phyloP scores from a whole-genome alignment of 2,329 filamentous ascomycete genomes.

The Colletotrichum lini region DNA sequence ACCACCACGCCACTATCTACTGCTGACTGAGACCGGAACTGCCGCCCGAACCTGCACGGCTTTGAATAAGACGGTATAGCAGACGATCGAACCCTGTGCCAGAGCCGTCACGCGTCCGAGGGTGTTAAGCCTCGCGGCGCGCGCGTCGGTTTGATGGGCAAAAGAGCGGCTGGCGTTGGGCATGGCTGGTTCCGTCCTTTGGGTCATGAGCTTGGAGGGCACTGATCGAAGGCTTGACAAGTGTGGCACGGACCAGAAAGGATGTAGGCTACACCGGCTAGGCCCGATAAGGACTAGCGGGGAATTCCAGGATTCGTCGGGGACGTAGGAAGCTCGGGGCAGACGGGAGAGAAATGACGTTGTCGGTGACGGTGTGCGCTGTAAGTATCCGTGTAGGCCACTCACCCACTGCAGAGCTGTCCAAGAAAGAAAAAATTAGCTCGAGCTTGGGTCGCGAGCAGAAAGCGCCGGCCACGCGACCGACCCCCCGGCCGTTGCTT shows the following conservation, averaged over 20 bases:
- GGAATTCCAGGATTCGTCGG: too few species aligned
- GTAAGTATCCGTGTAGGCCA: not conserved
- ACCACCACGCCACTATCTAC: not conserved
- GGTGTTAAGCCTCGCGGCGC: slow-evolving; percentile 15
- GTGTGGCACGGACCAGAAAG: slow-evolving; percentile 8
- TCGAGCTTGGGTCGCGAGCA: slow-evolving; percentile 15
- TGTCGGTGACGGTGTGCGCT: slow-evolving; percentile 14
- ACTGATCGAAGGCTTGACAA: slow-evolving; percentile 5
- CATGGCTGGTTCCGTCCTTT: not conserved
- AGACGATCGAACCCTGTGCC: slow-evolving; percentile 17
- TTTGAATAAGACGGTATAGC: not conserved
- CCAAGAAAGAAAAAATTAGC: slow-evolving; percentile 37
- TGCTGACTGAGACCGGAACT: too few species aligned
- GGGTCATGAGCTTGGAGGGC: slow-evolving; percentile 5
- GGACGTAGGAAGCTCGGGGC: not conserved
- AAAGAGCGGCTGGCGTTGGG: slow-evolving; percentile 2
- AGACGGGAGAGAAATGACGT: slow-evolving; percentile 17
- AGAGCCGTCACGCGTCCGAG: not conserved
- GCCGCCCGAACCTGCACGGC: not conserved
- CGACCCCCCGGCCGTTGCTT: not conserved
- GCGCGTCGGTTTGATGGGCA: slow-evolving; percentile 13
- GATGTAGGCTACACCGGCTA: not conserved
- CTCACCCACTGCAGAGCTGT: slow-evolving; percentile 13
- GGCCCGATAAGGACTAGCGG: not conserved
- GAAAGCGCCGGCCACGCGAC: slow-evolving; percentile 30